A percentile compares a stretch with the other conserved stretches of the same genome.
Conservation (phyloP, 2,329 filamentous ascomycete genomes). For the Pestalotiopsis fici region DNA sequence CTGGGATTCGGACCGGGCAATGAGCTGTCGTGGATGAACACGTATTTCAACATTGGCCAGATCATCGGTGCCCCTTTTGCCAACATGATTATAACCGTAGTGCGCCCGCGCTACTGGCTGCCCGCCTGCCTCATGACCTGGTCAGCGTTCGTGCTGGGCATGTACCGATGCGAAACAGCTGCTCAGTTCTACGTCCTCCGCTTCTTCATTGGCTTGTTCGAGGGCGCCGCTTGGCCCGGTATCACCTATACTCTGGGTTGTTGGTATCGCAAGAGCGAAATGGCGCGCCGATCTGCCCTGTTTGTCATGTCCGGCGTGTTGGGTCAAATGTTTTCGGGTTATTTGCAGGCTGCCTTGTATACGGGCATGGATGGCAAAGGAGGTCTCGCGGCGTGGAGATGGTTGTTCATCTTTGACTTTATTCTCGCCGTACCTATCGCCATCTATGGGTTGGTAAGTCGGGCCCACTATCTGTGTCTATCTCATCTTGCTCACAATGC, state of each 20-base stretch:
- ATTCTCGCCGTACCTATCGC: conserved; percentile 14
- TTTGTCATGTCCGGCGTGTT: conserved; percentile 32
- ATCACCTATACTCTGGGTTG: conserved; percentile 55
- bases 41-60: conserved; percentile 46
- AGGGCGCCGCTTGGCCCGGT: conserved; percentile 57
- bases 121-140: conserved; percentile 35
- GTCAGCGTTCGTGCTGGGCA: conserved; percentile 40
- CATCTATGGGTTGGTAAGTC: conserved; percentile 15
- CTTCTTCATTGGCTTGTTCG: conserved; percentile 56
- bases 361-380: conserved; percentile 36
- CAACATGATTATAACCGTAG: conserved; percentile 44
- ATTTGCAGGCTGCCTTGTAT: conserved; percentile 42
- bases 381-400: conserved; percentile 43
- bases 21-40: conserved; percentile 45
- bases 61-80: conserved; percentile 44
- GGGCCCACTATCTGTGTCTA: neutral
- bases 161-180: conserved; percentile 39
- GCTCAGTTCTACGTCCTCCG: conserved; percentile 47
- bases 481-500: neutral
- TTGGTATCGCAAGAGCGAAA: conserved; percentile 61
- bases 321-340: conserved; percentile 43
- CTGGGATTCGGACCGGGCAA: conserved; percentile 42
- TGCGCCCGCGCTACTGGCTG: conserved; percentile 44
- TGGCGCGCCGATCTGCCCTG: conserved; percentile 56
- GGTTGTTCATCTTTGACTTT: conserved; percentile 48